Conservation (phyloP, 495 filamentous ascomycete genomes). For the Lophium mytilinum region DNA sequence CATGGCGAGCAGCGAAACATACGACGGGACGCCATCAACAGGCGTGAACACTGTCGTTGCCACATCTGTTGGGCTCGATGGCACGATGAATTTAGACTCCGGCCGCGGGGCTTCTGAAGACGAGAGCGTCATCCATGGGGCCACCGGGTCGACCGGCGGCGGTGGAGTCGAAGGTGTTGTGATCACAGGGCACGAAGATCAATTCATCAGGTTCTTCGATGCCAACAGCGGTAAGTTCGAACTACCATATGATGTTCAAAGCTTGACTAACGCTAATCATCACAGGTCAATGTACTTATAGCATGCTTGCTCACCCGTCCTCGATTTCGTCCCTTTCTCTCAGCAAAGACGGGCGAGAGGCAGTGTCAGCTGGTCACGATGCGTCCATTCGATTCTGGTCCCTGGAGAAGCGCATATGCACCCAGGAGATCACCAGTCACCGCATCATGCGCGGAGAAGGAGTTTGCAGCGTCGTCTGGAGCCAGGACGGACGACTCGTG, state of each 20-base stretch:
- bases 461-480: conserved; percentile 89
- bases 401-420: conserved; percentile 89
- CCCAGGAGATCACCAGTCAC: conserved; percentile 86
- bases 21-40: conserved; percentile 74
- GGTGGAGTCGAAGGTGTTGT: conserved; percentile 79
- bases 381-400: conserved; percentile 93
- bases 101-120: conserved; percentile 54
- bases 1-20: conserved; percentile 90
- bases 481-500: conserved; percentile 85
- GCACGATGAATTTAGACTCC: conserved; percentile 55
- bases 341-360: conserved; percentile 84
- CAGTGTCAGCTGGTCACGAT: conserved; percentile 93
- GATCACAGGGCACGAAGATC: conserved; percentile 92
- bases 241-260: not conserved
- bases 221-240: conserved; percentile 84
- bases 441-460: conserved; percentile 90
- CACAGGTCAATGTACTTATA: conserved; percentile 96
- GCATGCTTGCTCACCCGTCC: conserved; percentile 91
- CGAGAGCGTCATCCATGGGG: conserved; percentile 60
- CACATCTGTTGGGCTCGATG: conserved; percentile 70
- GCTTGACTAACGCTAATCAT: not conserved
- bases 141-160: conserved; percentile 68
- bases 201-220: conserved; percentile 93
- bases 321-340: conserved; percentile 85
- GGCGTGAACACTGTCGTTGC: conserved; percentile 90